Base-by-base conservation (phyloP, 495 filamentous ascomycete species). In the Annulohypoxylon stygium region DNA sequence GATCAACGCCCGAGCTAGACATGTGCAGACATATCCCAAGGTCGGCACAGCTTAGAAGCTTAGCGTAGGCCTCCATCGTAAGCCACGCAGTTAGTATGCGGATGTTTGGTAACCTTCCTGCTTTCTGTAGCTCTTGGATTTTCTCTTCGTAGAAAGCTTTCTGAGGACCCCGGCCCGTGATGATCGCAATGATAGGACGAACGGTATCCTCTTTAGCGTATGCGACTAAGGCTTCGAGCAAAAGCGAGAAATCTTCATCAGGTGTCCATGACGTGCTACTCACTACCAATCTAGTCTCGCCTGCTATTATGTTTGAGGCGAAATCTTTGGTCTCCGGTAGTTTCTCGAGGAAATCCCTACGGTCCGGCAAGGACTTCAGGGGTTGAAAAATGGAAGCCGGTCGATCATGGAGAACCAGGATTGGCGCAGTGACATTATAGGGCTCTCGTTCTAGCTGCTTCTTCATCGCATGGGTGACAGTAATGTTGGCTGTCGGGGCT, bases 201-300 rank as follows among this genome's bases (percentile, higher is more conserved):
- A 78, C 20, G 11, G 64, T 54, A 64, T 30, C 64, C 47, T 11
- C 85, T 80, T 67, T 83, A 65, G 80, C 87, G 76, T 97, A 97
- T 16, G 80, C 80, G 20, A 90, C 85, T 8, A 99, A 84, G 1
- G 94, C 95, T 33, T 93, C 88, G n/a, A 99, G 93, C 4, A 99
- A 86, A 47, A 98, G 79, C 2, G 88, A 90, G 77, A 99, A 98
- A 81, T 99, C 96, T 81, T 99, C 96, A 79, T 99, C 96, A 0
- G 93, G 88, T 1, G 97, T 99, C 96, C 96, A 99, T 25, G 93
- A 97, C 0, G 96, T 99, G 39, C 93, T 93, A 82, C 93, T 97
- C 43, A 98, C 92, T 0, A 99, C 78, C 5, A 98, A 85, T 50
- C 82, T 88, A 43, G 85, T 88, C 3, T 80, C 80, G 1, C 90